Evolutionary conservation across 2,329 filamentous ascomycete genomes (phyloP).

Genomic region (Alternaria infectoria): DNA sequence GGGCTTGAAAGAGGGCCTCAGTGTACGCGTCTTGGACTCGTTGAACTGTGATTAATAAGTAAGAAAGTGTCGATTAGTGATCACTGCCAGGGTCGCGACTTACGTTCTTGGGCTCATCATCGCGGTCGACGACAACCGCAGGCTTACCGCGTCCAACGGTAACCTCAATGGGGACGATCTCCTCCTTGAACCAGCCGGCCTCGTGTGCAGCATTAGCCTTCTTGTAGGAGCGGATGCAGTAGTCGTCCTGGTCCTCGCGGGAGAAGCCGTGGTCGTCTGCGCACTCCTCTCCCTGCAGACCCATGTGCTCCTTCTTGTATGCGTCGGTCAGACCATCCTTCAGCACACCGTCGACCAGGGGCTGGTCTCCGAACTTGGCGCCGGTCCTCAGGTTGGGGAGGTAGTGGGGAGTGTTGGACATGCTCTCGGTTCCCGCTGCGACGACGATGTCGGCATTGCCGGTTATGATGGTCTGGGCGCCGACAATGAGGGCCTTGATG

Average conservation of each 20-base stretch:
- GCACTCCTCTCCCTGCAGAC: conserved; percentile 89
- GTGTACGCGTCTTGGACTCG: conserved; percentile 57
- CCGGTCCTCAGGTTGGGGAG: conserved; percentile 84
- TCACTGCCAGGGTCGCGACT: conserved; percentile 32
- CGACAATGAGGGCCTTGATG: conserved; percentile 92
- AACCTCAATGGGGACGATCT: conserved; percentile 91
- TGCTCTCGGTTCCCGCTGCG: conserved; percentile 94
- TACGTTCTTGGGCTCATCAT: conserved; percentile 95
- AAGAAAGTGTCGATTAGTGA: conserved; percentile 15
- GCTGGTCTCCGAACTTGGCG: conserved; percentile 92
- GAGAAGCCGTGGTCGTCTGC: conserved; percentile 80
- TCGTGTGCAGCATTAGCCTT: conserved; percentile 87
- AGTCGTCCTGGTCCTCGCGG: conserved; percentile 89
- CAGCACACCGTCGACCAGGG: conserved; percentile 86
- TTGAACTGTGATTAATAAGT: conserved; percentile 53
- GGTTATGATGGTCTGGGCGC: conserved; percentile 95
- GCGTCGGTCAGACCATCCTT: conserved; percentile 95
- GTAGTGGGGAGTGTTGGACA: conserved; percentile 98
- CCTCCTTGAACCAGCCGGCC: conserved; percentile 77
- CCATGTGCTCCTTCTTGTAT: conserved; percentile 98
- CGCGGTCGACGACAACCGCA: conserved; percentile 75
- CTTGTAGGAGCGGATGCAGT: conserved; percentile 94
- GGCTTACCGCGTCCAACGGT: conserved; percentile 91
- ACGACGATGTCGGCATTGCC: conserved; percentile 93
- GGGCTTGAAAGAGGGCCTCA: conserved; percentile 80